Base-by-base conservation (phyloP, 306 rosid genomes). In the Gleditsia sinensis region DNA sequence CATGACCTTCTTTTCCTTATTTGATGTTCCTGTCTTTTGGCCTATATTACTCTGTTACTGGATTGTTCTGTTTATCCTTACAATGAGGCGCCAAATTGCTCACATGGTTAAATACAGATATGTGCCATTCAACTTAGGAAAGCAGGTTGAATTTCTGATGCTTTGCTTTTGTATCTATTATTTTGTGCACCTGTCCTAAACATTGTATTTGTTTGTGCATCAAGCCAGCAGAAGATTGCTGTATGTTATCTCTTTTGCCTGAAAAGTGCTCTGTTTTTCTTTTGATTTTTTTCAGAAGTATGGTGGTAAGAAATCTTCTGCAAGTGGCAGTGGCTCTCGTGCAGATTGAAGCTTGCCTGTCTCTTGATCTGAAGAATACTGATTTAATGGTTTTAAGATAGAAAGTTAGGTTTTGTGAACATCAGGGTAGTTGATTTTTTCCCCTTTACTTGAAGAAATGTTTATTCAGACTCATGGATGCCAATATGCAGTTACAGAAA, bases 11-110 rank as follows among this genome's bases (percentile, higher is more conserved):
- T 86, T 88, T 68, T 86, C 93, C 13, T 48, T 82, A 65, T 88
- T 88, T 71, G 93, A 88, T 54, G 88, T 88, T 34, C 90, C 93
- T 14, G 90, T 86, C 48, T 88, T 88, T 70, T 88, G 93, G 90
- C 93, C 93, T n/a, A 86, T 86, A 30, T 65, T 88, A 53, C 93
- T 88, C 33, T 83, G 82, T 72, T 88, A 88, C 80, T 88, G 90
- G 93, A 37, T 88, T 71, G 93, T 88, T 13, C 88, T 88, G 28
- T 86, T 88, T 59, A 82, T 85, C 76, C 84, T 88, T 61, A 88
- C 90, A 30, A 88, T 86, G 92, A 85, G 86, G 72, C 88, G 92
- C 62, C 90, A 88, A 69, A 83, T 88, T 19, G 78, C 88, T 21
- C 92, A 88, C 82, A 88, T 88, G 92, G 83, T 88, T 81, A 85